A percentile compares a stretch with the other conserved stretches of the same genome.
phyloP scores from a whole-genome alignment of 495 filamentous ascomycete genomes.

The Hyaloscypha variabilis region DNA sequence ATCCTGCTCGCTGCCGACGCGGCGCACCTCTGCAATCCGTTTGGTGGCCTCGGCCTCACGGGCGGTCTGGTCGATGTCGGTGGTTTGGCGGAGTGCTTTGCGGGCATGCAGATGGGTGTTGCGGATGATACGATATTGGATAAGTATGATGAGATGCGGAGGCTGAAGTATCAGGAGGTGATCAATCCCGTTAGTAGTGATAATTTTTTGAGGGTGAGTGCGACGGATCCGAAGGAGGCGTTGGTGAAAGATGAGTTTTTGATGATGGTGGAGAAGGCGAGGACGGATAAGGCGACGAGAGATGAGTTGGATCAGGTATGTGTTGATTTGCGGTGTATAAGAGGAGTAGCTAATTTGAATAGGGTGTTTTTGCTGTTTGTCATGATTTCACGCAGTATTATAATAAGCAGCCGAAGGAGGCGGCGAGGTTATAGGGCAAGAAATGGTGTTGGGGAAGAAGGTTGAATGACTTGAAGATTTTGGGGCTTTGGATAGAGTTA shows the following conservation, averaged over 20 bases:
- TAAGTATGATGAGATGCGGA: constrained; percentile 57
- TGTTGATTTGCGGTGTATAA: not conserved
- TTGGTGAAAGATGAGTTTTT: constrained; percentile 43
- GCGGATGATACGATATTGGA: constrained; percentile 60
- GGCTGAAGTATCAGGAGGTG: constrained; percentile 54
- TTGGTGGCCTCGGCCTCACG: constrained; percentile 62
- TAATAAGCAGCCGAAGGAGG: not conserved
- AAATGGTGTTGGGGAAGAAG: not conserved
- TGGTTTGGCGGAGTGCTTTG: constrained; percentile 58
- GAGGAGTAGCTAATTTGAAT: not conserved
- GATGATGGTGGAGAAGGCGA: constrained; percentile 39
- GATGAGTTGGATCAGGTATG: constrained; percentile 9
- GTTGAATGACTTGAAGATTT: not conserved
- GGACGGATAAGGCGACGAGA: constrained; percentile 17
- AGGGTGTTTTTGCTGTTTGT: constrained; percentile 4
- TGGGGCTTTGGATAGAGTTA: not conserved
- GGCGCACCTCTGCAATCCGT: constrained; percentile 58
- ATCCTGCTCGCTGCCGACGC: constrained; percentile 62
- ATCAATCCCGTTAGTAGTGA: constrained; percentile 59
- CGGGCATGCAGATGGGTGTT: constrained; percentile 55
- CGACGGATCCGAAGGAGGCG: constrained; percentile 38
- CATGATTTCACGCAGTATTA: constrained; percentile 14
- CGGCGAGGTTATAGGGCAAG: not conserved
- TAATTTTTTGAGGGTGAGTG: constrained; percentile 49
- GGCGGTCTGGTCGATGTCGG: constrained; percentile 64